Percentiles rank a stretch among this genome's conserved stretches.
Conservation (phyloP, 495 filamentous ascomycete species). For the Trichoderma asperelloides region DNA sequence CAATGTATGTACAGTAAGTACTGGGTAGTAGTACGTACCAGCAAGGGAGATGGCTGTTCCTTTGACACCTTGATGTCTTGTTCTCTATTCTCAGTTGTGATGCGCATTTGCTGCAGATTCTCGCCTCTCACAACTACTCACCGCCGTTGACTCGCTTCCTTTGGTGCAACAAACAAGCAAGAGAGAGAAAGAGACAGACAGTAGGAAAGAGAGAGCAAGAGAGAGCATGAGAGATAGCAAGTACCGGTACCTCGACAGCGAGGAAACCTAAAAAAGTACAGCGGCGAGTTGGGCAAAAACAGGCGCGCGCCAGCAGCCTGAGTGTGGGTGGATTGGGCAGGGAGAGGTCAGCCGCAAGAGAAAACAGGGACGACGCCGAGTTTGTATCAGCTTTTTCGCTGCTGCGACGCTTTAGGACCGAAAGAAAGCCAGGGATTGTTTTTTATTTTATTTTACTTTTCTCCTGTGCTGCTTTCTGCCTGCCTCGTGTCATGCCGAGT, state of each 20-base stretch:
- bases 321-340: conserved; percentile 5
- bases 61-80: too few relatives aligned
- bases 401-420: too few relatives aligned
- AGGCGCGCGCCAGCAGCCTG: not conserved
- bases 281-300: conserved; percentile 3
- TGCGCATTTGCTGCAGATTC: not conserved
- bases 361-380: not conserved
- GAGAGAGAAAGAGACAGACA: not conserved
- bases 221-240: not conserved
- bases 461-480: too few relatives aligned
- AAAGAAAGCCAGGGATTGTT: too few relatives aligned
- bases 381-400: too few relatives aligned
- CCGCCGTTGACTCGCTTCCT: not conserved
- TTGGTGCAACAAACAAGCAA: not conserved
- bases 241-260: not conserved
- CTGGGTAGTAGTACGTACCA: too few relatives aligned
- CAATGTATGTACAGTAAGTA: too few relatives aligned
- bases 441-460: too few relatives aligned
- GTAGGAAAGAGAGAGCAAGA: not conserved
- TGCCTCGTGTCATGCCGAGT: too few relatives aligned
- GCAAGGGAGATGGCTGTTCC: too few relatives aligned
- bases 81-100: too few relatives aligned
- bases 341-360: not conserved
- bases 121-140: not conserved
- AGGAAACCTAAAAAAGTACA: not conserved